Conservation (phyloP, 176 grass and related monocot species). For the Bolboschoenus planiculmis region DNA sequence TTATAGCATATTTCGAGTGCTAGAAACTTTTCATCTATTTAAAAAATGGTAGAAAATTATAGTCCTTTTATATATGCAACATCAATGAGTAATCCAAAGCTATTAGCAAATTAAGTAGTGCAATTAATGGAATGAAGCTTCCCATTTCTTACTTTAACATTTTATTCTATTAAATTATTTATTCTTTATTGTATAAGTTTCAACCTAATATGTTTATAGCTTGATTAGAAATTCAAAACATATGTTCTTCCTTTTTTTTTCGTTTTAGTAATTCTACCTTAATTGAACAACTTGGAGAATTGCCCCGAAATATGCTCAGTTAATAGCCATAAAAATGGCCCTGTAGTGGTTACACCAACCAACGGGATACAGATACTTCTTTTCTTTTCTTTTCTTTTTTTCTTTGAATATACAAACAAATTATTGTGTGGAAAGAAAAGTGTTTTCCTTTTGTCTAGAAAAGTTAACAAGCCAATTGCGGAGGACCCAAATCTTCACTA, state of each 20-base stretch:
- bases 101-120: neutral
- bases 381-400: neutral
- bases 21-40: no score
- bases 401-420: slow-evolving; percentile 9
- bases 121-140: neutral
- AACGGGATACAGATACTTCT: neutral
- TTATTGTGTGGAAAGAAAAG: slow-evolving; percentile 7
- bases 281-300: neutral
- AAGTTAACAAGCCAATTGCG: neutral
- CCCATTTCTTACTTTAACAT: neutral
- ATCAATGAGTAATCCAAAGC: neutral
- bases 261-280: neutral
- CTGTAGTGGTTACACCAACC: slow-evolving; percentile 8
- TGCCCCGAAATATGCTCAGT: neutral
- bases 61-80: neutral
- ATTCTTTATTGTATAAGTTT: neutral
- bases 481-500: neutral
- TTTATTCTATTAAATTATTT: neutral
- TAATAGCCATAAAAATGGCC: neutral
- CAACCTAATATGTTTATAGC: neutral
- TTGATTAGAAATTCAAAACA: neutral
- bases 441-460: slow-evolving; percentile 15
- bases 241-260: neutral
- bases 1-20: neutral
- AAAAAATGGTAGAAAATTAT: neutral